Percentiles rank a stretch among this genome's conserved stretches.
phyloP scores from a whole-genome alignment of 176 grass and related monocot species.

The Zoysia pacifica region DNA sequence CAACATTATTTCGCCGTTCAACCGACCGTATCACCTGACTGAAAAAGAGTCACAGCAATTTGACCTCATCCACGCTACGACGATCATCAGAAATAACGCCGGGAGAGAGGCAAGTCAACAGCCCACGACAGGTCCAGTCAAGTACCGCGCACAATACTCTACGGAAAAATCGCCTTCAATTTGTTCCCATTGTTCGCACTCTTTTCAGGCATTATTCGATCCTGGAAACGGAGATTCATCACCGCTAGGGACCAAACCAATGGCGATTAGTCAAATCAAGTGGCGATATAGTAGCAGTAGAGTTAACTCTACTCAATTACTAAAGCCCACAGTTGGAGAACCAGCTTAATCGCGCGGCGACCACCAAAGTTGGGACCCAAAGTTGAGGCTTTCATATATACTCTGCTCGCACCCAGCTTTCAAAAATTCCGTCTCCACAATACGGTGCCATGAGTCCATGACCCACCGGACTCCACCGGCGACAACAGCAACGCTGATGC shows the following conservation, averaged over 20 bases:
- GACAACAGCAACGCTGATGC: neutral
- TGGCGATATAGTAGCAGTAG: conserved; percentile 6
- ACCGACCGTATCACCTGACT: neutral
- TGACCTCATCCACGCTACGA: neutral
- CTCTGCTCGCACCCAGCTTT: neutral
- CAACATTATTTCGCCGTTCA: neutral
- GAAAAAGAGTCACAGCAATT: neutral
- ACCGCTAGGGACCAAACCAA: conserved; percentile 12
- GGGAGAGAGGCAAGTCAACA: neutral
- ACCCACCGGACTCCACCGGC: neutral
- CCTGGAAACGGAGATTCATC: neutral
- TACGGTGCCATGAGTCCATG: neutral
- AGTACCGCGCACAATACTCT: no score
- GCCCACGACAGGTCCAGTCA: no score
- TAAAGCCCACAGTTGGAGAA: neutral
- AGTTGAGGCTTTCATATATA: neutral
- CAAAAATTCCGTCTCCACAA: conserved; percentile 28
- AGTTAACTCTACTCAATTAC: neutral
- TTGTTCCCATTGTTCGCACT: conserved; percentile 21
- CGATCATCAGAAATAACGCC: neutral
- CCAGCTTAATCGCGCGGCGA: conserved; percentile 8
- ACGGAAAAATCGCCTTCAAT: neutral
- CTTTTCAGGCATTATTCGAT: neutral
- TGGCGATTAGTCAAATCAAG: conserved; percentile 49
- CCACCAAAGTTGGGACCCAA: neutral